A percentile compares a stretch with the other conserved stretches of the same genome.
These are phyloP conservation scores for Xylariaceae sp. DNA, from an alignment of 2,329 filamentous ascomycete genomes.

Conservation along the genomic window DNA sequence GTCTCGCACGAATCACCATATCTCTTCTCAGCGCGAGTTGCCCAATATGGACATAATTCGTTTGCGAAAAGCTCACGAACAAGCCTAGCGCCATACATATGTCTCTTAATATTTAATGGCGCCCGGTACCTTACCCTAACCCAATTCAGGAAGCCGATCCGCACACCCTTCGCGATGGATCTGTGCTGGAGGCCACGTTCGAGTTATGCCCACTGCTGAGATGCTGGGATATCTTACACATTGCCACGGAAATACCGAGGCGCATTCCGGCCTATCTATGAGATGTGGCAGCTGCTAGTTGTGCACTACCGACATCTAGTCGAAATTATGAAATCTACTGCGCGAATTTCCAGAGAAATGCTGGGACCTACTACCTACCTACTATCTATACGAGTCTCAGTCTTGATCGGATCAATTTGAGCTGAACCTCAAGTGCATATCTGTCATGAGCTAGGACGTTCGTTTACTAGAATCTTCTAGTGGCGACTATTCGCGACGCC, in stretches of 20 bases:
- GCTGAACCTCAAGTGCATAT: background rate
- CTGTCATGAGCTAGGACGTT: slow-evolving; percentile 2
- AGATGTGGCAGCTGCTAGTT: background rate
- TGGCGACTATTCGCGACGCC: background rate
- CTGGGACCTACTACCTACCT: background rate
- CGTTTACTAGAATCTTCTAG: background rate
- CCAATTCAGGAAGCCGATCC: slow-evolving; percentile 3
- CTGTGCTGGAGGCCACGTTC: slow-evolving; percentile 6
- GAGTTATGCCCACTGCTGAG: background rate
- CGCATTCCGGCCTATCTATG: background rate
- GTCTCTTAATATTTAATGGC: background rate
- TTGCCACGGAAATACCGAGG: background rate
- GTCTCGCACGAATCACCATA: background rate
- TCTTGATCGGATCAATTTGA: background rate
- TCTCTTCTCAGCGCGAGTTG: background rate
- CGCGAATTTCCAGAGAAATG: background rate
- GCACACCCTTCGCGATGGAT: slow-evolving; percentile 6
- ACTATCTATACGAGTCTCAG: background rate
- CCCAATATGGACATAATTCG: background rate
- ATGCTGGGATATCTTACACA: background rate
- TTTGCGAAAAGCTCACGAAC: slow-evolving; percentile 2
- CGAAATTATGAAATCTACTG: background rate
- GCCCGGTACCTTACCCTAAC: slow-evolving; percentile 8
- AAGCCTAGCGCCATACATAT: background rate
- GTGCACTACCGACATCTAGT: background rate